These are phyloP conservation scores for Basipetospora sp. DNA, from an alignment of 2,329 filamentous ascomycete genomes.

Conservation along the genomic window DNA sequence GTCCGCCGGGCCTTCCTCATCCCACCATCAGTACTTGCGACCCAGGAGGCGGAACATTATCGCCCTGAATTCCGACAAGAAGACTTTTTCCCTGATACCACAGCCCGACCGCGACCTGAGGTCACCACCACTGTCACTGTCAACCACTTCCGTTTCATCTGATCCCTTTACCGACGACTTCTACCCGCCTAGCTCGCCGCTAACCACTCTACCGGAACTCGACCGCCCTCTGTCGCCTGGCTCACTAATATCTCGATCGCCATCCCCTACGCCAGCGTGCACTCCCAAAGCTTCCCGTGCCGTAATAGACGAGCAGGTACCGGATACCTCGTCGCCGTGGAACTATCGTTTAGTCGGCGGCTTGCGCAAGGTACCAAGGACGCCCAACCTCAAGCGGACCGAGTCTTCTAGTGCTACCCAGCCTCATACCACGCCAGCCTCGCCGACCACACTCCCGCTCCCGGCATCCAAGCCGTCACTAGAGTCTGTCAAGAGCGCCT, in stretches of 20 bases:
- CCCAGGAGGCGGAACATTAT: constrained; percentile 29
- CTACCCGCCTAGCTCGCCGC: constrained; percentile 31
- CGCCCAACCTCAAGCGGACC: constrained; percentile 14
- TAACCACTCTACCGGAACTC: constrained; percentile 32
- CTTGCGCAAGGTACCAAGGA: constrained; percentile 35
- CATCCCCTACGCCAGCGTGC: constrained; percentile 15
- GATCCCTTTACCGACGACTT: constrained; percentile 32
- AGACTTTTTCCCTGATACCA: constrained; percentile 39
- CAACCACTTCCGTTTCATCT: constrained; percentile 26
- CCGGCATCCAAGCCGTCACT: constrained; percentile 13
- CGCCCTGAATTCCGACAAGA: constrained; percentile 40
- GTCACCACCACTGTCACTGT: constrained; percentile 29
- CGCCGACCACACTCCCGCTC: background rate
- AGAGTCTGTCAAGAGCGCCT: constrained; percentile 18
- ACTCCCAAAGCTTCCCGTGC: constrained; percentile 11
- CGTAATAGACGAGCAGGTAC: constrained; percentile 8
- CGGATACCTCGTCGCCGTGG: constrained; percentile 27
- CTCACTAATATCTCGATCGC: constrained; percentile 17
- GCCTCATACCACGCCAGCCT: background rate
- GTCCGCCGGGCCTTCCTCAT: no score
- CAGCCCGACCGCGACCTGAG: constrained; percentile 6
- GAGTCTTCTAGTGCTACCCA: background rate
- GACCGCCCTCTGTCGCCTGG: constrained; percentile 21
- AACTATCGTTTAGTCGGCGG: constrained; percentile 41
- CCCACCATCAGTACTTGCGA: background rate